These are phyloP conservation scores for Umbelopsis ramanniana DNA, from an alignment of 192 early-diverging fungal genomes.

Conservation along the genomic window DNA sequence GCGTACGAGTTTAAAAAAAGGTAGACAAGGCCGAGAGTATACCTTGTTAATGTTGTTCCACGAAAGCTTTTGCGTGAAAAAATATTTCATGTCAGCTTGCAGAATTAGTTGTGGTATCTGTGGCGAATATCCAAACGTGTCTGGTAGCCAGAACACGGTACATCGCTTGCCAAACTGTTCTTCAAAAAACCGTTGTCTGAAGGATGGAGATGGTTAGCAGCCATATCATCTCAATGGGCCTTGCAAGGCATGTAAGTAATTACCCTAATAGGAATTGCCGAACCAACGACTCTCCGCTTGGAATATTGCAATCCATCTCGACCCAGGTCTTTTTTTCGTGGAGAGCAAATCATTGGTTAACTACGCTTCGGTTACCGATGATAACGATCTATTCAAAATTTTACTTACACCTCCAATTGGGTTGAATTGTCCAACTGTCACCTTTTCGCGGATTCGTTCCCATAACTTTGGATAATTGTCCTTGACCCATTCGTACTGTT, in stretches of 20 bases:
- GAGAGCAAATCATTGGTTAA: slow-evolving; percentile 7
- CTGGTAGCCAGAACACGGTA: slow-evolving; percentile 93
- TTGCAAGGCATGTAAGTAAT: neutral
- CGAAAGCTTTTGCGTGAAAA: slow-evolving; percentile 98
- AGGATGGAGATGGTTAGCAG: neutral
- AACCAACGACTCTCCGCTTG: slow-evolving; percentile 91
- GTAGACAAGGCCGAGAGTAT: neutral
- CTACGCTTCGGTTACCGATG: neutral
- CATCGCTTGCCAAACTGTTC: slow-evolving; percentile 71
- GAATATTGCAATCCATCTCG: slow-evolving; percentile 99
- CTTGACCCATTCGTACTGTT: slow-evolving; percentile 95
- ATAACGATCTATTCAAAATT: neutral
- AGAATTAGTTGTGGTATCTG: slow-evolving; percentile 86
- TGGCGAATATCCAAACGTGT: slow-evolving; percentile 83
- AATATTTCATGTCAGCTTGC: slow-evolving; percentile 82
- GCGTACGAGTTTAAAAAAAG: neutral
- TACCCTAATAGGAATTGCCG: slow-evolving; percentile 92
- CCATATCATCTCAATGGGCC: neutral
- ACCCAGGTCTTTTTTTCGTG: slow-evolving; percentile 68
- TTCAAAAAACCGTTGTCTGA: slow-evolving; percentile 84
- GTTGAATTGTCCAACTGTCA: slow-evolving; percentile 79
- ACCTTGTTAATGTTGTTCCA: slow-evolving; percentile 99
- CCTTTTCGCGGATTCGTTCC: slow-evolving; percentile 70
- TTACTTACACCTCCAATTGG: slow-evolving; percentile 80
- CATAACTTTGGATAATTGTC: slow-evolving; percentile 85